Evolutionary conservation across 495 filamentous ascomycete species (phyloP).

Genomic region (Aspergillus nanangensis): DNA sequence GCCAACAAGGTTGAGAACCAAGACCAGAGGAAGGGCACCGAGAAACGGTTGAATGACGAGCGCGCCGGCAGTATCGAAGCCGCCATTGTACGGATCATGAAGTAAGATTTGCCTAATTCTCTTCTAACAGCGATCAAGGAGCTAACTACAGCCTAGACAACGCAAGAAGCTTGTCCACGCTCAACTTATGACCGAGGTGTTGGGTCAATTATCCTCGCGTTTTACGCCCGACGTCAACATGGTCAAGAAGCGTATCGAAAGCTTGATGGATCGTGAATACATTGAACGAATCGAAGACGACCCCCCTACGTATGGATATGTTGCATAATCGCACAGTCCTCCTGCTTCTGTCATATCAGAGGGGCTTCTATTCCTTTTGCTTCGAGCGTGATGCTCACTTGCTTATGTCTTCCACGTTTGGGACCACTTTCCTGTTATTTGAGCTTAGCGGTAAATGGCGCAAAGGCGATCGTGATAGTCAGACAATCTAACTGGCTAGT

Average conservation of each 20-base stretch:
- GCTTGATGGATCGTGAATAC: conserved; percentile 87
- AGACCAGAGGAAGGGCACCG: conserved; percentile 79
- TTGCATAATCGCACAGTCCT: conserved; percentile 46
- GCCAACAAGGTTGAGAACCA: conserved; percentile 81
- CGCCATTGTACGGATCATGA: conserved; percentile 92
- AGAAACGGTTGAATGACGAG: conserved; percentile 80
- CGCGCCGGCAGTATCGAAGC: conserved; percentile 78
- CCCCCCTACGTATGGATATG: conserved; percentile 69
- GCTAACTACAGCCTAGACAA: conserved; percentile 55
- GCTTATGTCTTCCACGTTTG: not conserved
- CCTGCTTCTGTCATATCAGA: not conserved
- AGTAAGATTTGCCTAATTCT: conserved; percentile 52
- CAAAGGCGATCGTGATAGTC: conserved; percentile 2
- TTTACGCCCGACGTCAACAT: conserved; percentile 88
- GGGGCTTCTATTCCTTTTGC: conserved; percentile 5
- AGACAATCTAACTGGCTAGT: conserved; percentile 1
- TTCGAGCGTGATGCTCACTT: conserved; percentile 6
- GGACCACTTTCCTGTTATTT: not conserved
- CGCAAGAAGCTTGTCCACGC: conserved; percentile 79
- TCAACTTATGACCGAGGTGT: conserved; percentile 78
- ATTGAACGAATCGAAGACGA: conserved; percentile 79
- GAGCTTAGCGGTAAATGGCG: conserved; percentile 24
- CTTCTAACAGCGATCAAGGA: not conserved
- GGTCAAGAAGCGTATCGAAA: conserved; percentile 93
- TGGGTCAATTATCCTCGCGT: conserved; percentile 68